A percentile compares a stretch with the other conserved stretches of the same genome.
phyloP scores from a whole-genome alignment of 768 basidiomycete species.

The Termitomyces titanicus region DNA sequence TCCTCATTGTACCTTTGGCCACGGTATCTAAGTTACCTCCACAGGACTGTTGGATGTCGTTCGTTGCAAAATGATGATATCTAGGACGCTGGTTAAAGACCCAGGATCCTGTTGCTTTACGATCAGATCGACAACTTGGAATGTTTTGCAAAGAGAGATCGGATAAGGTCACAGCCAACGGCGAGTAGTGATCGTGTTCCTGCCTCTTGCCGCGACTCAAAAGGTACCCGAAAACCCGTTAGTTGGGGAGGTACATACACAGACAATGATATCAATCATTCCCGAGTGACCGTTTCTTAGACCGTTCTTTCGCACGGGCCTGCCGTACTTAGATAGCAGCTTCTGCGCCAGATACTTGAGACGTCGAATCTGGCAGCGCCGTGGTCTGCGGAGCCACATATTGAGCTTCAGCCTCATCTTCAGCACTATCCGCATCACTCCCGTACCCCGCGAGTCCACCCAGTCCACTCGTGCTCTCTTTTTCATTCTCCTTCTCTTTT shows the following conservation, averaged over 20 bases:
- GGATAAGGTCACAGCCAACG: too few relatives aligned
- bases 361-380: not conserved
- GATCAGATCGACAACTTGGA: too few relatives aligned
- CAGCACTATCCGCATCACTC: slow-evolving; percentile 40
- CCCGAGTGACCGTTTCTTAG: slow-evolving; percentile 35
- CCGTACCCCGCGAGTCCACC: slow-evolving; percentile 59
- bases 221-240: too few relatives aligned
- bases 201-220: too few relatives aligned
- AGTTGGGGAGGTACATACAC: too few relatives aligned
- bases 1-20: not conserved
- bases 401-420: slow-evolving; percentile 21
- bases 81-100: not conserved
- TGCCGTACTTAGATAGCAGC: slow-evolving; percentile 45
- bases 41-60: not conserved
- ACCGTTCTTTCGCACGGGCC: slow-evolving; percentile 56
- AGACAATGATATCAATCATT: not conserved
- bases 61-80: not conserved
- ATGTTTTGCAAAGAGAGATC: too few relatives aligned
- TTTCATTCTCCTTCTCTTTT: slow-evolving; percentile 18
- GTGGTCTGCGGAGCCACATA: not conserved
- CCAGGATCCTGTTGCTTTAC: too few relatives aligned
- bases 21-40: too few relatives aligned
- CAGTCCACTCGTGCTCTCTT: slow-evolving; percentile 26
- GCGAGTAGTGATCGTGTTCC: too few relatives aligned
- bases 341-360: slow-evolving; percentile 12